Evolutionary conservation across 129 eudicot species (phyloP).

Genomic region (Pittosporum tobira): DNA sequence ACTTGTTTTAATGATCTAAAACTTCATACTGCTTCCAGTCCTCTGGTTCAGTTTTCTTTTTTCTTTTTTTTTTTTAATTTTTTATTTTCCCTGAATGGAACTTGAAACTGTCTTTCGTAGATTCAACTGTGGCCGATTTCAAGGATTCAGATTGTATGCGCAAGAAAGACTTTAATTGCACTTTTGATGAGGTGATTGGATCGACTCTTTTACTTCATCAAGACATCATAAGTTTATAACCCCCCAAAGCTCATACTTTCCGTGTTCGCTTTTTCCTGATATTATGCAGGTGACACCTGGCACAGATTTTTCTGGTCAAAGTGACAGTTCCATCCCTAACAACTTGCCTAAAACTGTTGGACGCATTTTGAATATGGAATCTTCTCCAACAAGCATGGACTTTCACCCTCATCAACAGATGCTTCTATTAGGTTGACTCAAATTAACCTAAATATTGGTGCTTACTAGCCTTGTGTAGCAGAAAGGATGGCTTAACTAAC

Average conservation of each 20-base stretch:
- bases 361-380: constrained; percentile 30
- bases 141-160: constrained; percentile 4
- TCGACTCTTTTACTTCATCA: neutral
- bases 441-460: neutral
- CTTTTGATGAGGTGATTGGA: constrained; percentile 15
- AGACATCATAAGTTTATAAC: neutral
- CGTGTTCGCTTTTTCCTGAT: neutral
- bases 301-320: neutral
- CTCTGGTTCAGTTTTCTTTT: neutral
- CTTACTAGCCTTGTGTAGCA: too few species aligned
- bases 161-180: neutral
- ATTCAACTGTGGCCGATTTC: constrained; percentile 5
- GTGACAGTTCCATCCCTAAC: constrained; percentile 26
- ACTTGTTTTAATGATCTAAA: neutral
- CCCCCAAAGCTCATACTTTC: neutral
- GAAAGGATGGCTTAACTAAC: too few species aligned
- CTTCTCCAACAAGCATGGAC: constrained; percentile 55
- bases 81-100: neutral
- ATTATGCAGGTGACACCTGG: constrained; percentile 3
- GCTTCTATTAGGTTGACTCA: constrained; percentile 41
- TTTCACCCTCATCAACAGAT: constrained; percentile 56
- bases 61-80: neutral
- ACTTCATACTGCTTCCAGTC: neutral
- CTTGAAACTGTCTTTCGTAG: neutral
- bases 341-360: constrained; percentile 51